phyloP scores from a whole-genome alignment of 2,329 filamentous ascomycete genomes.

The Diaporthe sp. region DNA sequence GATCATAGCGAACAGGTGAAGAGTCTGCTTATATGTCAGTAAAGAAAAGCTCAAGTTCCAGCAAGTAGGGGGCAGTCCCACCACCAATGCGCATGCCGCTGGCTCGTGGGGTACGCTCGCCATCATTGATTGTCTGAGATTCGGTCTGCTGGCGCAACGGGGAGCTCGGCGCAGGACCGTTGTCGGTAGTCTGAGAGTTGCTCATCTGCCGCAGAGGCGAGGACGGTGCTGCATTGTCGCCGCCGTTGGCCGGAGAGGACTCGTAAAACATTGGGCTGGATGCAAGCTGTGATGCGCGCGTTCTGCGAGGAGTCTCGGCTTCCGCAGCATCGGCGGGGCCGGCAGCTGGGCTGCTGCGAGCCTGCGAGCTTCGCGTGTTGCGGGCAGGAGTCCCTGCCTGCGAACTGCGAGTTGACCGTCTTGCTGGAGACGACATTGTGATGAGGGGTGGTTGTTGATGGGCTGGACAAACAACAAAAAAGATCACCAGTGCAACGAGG shows the following conservation, averaged over 20 bases:
- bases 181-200: conserved; percentile 66
- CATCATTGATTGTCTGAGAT: conserved; percentile 67
- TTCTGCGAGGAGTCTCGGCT: conserved; percentile 51
- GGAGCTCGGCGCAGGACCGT: conserved; percentile 65
- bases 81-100: conserved; percentile 73
- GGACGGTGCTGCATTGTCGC: conserved; percentile 57
- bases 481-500: conserved; percentile 14
- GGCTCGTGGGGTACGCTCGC: conserved; percentile 80
- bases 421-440: conserved; percentile 74
- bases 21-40: conserved; percentile 73
- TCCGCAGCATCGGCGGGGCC: conserved; percentile 31
- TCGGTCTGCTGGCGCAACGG: conserved; percentile 72
- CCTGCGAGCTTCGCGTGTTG: conserved; percentile 49
- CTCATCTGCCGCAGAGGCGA: conserved; percentile 71
- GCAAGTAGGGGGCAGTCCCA: conserved; percentile 54
- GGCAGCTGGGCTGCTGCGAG: conserved; percentile 51
- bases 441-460: conserved; percentile 33
- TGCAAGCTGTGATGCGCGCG: conserved; percentile 66
- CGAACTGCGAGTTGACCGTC: conserved; percentile 67
- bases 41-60: background rate
- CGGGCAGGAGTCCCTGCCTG: conserved; percentile 64
- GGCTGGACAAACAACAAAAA: background rate
- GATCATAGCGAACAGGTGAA: conserved; percentile 91
- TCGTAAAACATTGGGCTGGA: conserved; percentile 89
- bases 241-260: conserved; percentile 57